phyloP scores from a whole-genome alignment of 768 basidiomycete species.

The Rhodotorula taiwanensis region DNA sequence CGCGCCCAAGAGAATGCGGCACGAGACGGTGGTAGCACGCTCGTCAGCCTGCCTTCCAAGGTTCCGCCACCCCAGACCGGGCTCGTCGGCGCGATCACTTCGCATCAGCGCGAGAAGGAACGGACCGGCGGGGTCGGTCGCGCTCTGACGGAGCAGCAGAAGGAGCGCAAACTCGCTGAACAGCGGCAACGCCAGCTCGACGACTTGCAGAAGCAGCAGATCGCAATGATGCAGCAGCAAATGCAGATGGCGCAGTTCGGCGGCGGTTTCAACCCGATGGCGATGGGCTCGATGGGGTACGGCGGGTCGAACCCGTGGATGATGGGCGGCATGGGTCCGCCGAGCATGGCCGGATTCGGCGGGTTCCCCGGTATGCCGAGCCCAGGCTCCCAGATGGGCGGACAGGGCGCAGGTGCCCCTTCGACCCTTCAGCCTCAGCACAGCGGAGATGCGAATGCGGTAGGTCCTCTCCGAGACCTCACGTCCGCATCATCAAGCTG shows the following conservation, averaged over 20 bases:
- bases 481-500: not conserved
- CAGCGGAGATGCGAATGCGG: constrained; percentile 37
- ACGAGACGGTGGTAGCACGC: constrained; percentile 78
- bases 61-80: constrained; percentile 93
- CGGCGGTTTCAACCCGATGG: constrained; percentile 38
- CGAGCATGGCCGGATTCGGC: constrained; percentile 60
- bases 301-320: constrained; percentile 35
- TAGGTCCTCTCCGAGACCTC: constrained; percentile 38
- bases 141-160: constrained; percentile 85
- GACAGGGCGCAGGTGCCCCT: constrained; percentile 51
- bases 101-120: constrained; percentile 87
- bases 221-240: constrained; percentile 26
- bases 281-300: constrained; percentile 41
- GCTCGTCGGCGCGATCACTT: constrained; percentile 88
- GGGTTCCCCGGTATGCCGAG: constrained; percentile 40
- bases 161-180: constrained; percentile 84
- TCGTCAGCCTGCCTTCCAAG: constrained; percentile 92
- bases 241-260: constrained; percentile 38
- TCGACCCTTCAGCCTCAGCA: constrained; percentile 48
- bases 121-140: constrained; percentile 93
- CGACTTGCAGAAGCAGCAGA: constrained; percentile 33
- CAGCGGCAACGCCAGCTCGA: constrained; percentile 88
- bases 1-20: constrained; percentile 91
- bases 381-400: constrained; percentile 44
- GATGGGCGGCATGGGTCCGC: constrained; percentile 48